Percentiles rank a stretch among this genome's conserved stretches.
Evolutionary conservation across 2,329 filamentous ascomycete species (phyloP).

Genomic region (Neurospora sp.): DNA sequence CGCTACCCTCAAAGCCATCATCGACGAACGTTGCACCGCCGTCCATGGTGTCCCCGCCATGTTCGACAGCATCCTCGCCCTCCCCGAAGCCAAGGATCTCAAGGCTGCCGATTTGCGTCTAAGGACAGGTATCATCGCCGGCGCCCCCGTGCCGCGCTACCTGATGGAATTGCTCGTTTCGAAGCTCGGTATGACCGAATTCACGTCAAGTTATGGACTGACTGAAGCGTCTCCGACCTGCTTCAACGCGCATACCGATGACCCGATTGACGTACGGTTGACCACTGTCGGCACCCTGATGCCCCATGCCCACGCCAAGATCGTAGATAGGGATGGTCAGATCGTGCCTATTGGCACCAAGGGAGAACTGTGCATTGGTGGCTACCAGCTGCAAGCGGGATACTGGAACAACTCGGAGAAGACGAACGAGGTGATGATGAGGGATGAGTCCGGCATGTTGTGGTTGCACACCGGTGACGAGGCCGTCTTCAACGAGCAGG

Average conservation of each 20-base stretch:
- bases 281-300: constrained; percentile 68
- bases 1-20: constrained; percentile 57
- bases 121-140: constrained; percentile 70
- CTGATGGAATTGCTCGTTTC: constrained; percentile 65
- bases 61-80: constrained; percentile 57
- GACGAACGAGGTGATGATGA: constrained; percentile 51
- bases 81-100: constrained; percentile 30
- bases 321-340: constrained; percentile 57
- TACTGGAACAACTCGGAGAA: constrained; percentile 65
- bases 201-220: constrained; percentile 60
- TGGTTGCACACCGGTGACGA: constrained; percentile 64
- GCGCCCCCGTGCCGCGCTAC: constrained; percentile 64
- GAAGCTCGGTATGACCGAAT: constrained; percentile 66
- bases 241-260: constrained; percentile 70
- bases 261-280: constrained; percentile 55
- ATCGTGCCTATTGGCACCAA: constrained; percentile 57
- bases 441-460: constrained; percentile 41
- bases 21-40: constrained; percentile 59
- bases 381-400: constrained; percentile 63
- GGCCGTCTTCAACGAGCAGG: constrained; percentile 56
- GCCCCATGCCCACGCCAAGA: constrained; percentile 69
- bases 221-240: constrained; percentile 73
- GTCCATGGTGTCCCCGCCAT: constrained; percentile 77
- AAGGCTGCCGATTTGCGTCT: constrained; percentile 39
- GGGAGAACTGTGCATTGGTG: constrained; percentile 69